phyloP scores from a whole-genome alignment of 805 yeast species.

The Spathaspora boniae region DNA sequence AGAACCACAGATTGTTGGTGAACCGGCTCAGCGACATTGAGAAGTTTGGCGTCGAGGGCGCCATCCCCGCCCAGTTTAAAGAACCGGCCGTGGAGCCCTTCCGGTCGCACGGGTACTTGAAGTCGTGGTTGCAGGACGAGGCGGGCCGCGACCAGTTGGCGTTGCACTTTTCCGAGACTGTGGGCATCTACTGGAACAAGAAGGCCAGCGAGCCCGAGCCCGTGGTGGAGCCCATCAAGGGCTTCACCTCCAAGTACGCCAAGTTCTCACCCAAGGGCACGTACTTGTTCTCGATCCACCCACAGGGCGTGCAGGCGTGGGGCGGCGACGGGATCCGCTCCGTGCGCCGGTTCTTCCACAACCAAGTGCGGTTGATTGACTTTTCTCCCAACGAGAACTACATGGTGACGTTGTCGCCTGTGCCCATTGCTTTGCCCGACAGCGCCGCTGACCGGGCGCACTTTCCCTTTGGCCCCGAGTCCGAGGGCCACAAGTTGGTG shows the following conservation, averaged over 20 bases:
- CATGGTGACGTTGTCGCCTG: conserved; percentile 85
- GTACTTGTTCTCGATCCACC: conserved; percentile 80
- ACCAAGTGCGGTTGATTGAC: conserved; percentile 83
- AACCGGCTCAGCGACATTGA: conserved; percentile 83
- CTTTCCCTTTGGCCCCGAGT: conserved; percentile 82
- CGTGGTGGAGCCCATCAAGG: conserved; percentile 71
- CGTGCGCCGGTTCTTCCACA: conserved; percentile 78
- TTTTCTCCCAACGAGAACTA: conserved; percentile 91
- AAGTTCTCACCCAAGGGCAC: conserved; percentile 94
- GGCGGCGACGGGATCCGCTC: conserved; percentile 82
- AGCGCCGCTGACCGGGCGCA: conserved; percentile 58
- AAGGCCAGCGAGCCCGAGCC: conserved; percentile 70
- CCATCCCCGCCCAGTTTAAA: conserved; percentile 54
- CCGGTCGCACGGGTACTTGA: conserved; percentile 74
- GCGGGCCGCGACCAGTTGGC: conserved; percentile 88
- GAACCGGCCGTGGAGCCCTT: conserved; percentile 75
- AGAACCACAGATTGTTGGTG: conserved; percentile 83
- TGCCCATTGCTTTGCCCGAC: conserved; percentile 68
- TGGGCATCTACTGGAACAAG: conserved; percentile 85
- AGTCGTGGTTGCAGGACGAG: conserved; percentile 87
- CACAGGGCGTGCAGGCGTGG: conserved; percentile 94
- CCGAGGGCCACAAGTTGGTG: conserved; percentile 89
- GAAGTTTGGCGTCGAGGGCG: conserved; percentile 65
- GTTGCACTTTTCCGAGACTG: conserved; percentile 73
- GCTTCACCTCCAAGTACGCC: conserved; percentile 85